These are phyloP conservation scores for Zelopaecilomyces penicillatus DNA, from an alignment of 2,329 filamentous ascomycete species.

Conservation along the genomic window DNA sequence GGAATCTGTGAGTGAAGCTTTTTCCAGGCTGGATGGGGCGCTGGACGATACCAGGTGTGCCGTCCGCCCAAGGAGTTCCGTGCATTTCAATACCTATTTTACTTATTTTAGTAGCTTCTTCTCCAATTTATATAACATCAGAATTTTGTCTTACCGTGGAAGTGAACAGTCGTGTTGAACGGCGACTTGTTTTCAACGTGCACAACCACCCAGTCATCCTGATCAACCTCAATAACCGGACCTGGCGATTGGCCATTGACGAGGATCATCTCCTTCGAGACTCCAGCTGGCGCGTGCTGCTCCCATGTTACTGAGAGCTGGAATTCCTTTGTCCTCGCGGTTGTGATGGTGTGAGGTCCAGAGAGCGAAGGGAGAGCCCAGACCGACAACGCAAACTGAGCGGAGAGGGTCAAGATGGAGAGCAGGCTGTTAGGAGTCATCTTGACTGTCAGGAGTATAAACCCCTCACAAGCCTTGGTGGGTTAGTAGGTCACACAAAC, in stretches of 20 bases:
- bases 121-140: not conserved
- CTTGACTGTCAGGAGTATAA: too few relatives aligned
- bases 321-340: slow-evolving; percentile 9
- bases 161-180: slow-evolving; percentile 41
- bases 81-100: slow-evolving; percentile 38
- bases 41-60: slow-evolving; percentile 49
- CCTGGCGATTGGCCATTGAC: slow-evolving; percentile 56
- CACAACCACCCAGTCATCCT: slow-evolving; percentile 41
- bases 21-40: slow-evolving; percentile 38
- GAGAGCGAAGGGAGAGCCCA: too few relatives aligned
- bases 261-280: slow-evolving; percentile 35
- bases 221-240: slow-evolving; percentile 44
- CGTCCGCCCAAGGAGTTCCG: slow-evolving; percentile 51
- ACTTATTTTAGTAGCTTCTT: slow-evolving; percentile 1
- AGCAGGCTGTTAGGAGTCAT: too few relatives aligned
- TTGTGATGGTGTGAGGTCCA: too few relatives aligned
- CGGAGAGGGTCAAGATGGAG: too few relatives aligned
- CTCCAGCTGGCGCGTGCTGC: slow-evolving; percentile 34
- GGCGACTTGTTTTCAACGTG: slow-evolving; percentile 38
- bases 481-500: too few relatives aligned
- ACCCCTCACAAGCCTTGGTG: too few relatives aligned
- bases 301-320: slow-evolving; percentile 28
- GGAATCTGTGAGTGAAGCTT: slow-evolving; percentile 45
- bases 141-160: slow-evolving; percentile 30
- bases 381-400: too few relatives aligned